These are phyloP conservation scores for Aspergillus fumigatiaffinis DNA, from an alignment of 2,329 filamentous ascomycete genomes.

Conservation along the genomic window DNA sequence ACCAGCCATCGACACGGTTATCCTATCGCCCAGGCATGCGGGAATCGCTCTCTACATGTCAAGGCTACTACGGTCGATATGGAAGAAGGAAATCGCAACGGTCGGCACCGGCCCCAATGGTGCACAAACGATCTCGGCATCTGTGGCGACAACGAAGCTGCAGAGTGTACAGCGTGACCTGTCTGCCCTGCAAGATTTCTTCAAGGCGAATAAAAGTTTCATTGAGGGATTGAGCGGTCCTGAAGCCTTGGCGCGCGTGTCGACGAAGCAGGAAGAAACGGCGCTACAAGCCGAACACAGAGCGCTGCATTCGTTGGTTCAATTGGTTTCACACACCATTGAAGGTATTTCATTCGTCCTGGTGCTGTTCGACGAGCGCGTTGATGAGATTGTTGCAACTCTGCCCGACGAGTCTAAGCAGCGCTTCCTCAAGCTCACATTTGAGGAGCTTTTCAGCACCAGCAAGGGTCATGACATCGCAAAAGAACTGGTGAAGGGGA, in stretches of 20 bases:
- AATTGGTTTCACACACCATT: slow-evolving; percentile 82
- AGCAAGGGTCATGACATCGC: slow-evolving; percentile 79
- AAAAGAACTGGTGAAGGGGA: slow-evolving; percentile 92
- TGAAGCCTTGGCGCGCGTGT: slow-evolving; percentile 72
- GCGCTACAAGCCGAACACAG: slow-evolving; percentile 92
- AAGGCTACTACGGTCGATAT: slow-evolving; percentile 81
- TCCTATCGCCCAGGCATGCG: slow-evolving; percentile 82
- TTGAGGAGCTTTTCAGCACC: slow-evolving; percentile 80
- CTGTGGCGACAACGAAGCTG: slow-evolving; percentile 65
- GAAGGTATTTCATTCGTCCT: slow-evolving; percentile 96
- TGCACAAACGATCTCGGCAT: slow-evolving; percentile 61
- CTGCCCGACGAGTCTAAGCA: slow-evolving; percentile 68
- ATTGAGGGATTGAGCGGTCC: slow-evolving; percentile 94
- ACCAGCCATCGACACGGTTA: slow-evolving; percentile 74
- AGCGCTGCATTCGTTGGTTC: slow-evolving; percentile 79
- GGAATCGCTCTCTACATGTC: slow-evolving; percentile 85
- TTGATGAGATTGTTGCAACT: slow-evolving; percentile 78
- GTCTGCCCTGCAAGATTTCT: slow-evolving; percentile 72
- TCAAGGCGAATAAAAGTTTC: slow-evolving; percentile 80
- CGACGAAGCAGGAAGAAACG: slow-evolving; percentile 83
- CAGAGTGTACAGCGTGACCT: slow-evolving; percentile 75
- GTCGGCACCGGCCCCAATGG: slow-evolving; percentile 54
- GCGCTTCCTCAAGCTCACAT: slow-evolving; percentile 73
- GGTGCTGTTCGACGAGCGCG: slow-evolving; percentile 89
- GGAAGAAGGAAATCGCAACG: slow-evolving; percentile 72